A percentile compares a stretch with the other conserved stretches of the same genome.
These are phyloP conservation scores for Immersiporthe knoxdaviesiana DNA, from an alignment of 2,329 filamentous ascomycete species.

Conservation along the genomic window DNA sequence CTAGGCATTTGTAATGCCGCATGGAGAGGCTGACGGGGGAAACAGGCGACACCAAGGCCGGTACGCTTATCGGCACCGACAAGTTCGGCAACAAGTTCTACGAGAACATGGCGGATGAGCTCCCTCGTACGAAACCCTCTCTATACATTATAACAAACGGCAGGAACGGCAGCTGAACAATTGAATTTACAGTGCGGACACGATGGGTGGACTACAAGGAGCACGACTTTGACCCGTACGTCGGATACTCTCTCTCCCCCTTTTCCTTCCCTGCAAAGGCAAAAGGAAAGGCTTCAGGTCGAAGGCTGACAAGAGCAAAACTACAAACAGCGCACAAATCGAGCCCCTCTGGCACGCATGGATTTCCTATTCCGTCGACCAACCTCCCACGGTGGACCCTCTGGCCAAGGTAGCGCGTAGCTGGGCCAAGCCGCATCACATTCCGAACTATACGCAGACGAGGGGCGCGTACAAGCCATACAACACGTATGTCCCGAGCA, in stretches of 20 bases:
- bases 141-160: background rate
- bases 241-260: conserved; percentile 31
- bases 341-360: conserved; percentile 98
- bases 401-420: conserved; percentile 68
- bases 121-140: conserved; percentile 71
- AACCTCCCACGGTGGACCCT: conserved; percentile 77
- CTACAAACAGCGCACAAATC: conserved; percentile 67
- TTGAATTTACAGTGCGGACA: conserved; percentile 70
- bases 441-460: conserved; percentile 74
- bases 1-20: too few species aligned
- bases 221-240: conserved; percentile 78
- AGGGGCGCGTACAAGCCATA: conserved; percentile 89
- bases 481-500: conserved; percentile 75
- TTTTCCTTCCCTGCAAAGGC: too few species aligned
- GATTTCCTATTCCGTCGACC: conserved; percentile 93
- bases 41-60: conserved; percentile 95
- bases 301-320: conserved; percentile 28
- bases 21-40: conserved; percentile 16
- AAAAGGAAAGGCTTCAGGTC: background rate
- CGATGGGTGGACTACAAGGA: conserved; percentile 98
- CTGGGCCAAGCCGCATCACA: conserved; percentile 76
- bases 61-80: conserved; percentile 81
- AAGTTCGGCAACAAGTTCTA: conserved; percentile 96
- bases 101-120: conserved; percentile 92
- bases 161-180: background rate